Percentiles rank a stretch among this genome's conserved stretches.
phyloP scores from a whole-genome alignment of 2,329 filamentous ascomycete species.

The Westerdykella sp. region DNA sequence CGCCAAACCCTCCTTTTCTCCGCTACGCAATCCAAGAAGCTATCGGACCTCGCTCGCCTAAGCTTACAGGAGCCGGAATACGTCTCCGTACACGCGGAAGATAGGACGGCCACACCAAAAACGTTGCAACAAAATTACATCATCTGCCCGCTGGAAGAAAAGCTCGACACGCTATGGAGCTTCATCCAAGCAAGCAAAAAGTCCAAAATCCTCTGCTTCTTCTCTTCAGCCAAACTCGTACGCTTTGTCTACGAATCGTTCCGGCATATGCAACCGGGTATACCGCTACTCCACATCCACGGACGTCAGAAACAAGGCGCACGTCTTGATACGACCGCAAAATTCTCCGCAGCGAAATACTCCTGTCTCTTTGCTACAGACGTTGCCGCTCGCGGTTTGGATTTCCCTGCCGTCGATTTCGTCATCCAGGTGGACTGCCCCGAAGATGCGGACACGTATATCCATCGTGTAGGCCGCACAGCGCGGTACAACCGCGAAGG shows the following conservation, averaged over 20 bases:
- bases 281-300: conserved; percentile 85
- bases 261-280: conserved; percentile 87
- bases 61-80: conserved; percentile 91
- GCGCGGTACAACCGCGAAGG: conserved; percentile 89
- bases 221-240: conserved; percentile 94
- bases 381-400: conserved; percentile 85
- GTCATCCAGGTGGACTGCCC: conserved; percentile 98
- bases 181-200: conserved; percentile 90
- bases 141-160: conserved; percentile 75
- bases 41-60: conserved; percentile 83
- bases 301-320: conserved; percentile 89
- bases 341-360: conserved; percentile 73
- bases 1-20: conserved; percentile 93
- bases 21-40: conserved; percentile 90
- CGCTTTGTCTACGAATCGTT: conserved; percentile 93
- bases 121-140: conserved; percentile 89
- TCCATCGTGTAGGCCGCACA: conserved; percentile 89
- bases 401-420: conserved; percentile 96
- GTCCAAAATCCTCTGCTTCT: conserved; percentile 89
- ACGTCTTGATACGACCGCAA: conserved; percentile 76
- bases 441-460: conserved; percentile 95
- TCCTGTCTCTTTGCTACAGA: conserved; percentile 93
- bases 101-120: conserved; percentile 70
- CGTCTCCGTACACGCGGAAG: conserved; percentile 83
- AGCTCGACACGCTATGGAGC: conserved; percentile 85